These are phyloP conservation scores for Podospora pseudocomata DNA, from an alignment of 495 filamentous ascomycete genomes.

Conservation along the genomic window DNA sequence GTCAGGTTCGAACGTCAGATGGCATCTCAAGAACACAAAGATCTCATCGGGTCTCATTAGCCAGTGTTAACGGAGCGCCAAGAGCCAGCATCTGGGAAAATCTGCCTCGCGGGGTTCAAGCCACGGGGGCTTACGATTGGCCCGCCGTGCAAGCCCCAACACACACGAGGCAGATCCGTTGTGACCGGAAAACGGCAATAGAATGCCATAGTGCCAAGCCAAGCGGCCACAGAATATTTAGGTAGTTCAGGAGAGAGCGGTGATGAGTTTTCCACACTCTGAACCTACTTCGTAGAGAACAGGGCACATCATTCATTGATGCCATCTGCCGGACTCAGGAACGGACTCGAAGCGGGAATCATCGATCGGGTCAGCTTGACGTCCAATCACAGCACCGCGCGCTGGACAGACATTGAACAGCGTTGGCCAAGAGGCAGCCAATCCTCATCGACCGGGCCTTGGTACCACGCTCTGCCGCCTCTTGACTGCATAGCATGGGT, in stretches of 20 bases:
- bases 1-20: background rate
- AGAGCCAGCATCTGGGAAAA: background rate
- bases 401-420: background rate
- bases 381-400: background rate
- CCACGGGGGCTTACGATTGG: slow-evolving; percentile 4
- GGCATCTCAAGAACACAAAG: background rate
- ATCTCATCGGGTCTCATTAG: background rate
- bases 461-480: slow-evolving; percentile 19
- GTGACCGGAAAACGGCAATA: slow-evolving; percentile 1
- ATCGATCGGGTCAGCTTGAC: background rate
- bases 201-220: background rate
- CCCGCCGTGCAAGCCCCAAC: slow-evolving; percentile 1
- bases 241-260: background rate
- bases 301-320: background rate
- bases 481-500: background rate
- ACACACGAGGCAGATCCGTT: background rate
- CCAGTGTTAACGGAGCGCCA: background rate
- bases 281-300: no score
- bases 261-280: background rate
- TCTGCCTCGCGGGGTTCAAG: slow-evolving; percentile 8
- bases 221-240: background rate
- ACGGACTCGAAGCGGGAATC: background rate
- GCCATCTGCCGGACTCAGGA: background rate
- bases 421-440: slow-evolving; percentile 27
- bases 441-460: slow-evolving; percentile 15